Conservation (phyloP, 768 basidiomycete species). For the Gloeophyllum trabeum region DNA sequence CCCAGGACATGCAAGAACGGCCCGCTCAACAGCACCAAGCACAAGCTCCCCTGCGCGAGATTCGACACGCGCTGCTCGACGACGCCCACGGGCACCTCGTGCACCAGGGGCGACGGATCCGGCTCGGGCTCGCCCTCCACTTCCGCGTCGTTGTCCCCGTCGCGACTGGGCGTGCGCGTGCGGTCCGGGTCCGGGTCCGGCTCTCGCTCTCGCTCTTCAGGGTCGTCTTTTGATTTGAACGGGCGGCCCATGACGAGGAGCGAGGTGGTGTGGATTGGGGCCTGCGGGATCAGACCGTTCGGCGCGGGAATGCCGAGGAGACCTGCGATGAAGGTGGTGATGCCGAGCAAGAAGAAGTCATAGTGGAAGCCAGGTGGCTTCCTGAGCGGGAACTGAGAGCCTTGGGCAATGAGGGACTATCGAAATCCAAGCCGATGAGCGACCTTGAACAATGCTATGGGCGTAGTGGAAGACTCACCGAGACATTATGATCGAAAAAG, state of each 20-base stretch:
- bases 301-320: slow-evolving; percentile 82
- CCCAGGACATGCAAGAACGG: slow-evolving; percentile 75
- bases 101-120: slow-evolving; percentile 10
- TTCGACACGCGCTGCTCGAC: slow-evolving; percentile 94
- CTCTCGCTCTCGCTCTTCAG: slow-evolving; percentile 8
- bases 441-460: neutral
- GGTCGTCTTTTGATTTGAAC: slow-evolving; percentile 24
- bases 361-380: slow-evolving; percentile 85
- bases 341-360: slow-evolving; percentile 85
- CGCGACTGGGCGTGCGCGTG: no score
- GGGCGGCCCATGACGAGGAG: slow-evolving; percentile 55
- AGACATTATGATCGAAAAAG: slow-evolving; percentile 94
- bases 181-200: no score
- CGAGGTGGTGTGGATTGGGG: slow-evolving; percentile 86
- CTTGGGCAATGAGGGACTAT: slow-evolving; percentile 87
- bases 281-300: slow-evolving; percentile 77
- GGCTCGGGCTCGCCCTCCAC: neutral
- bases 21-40: slow-evolving; percentile 67
- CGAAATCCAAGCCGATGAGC: no score
- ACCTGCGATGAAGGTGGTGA: slow-evolving; percentile 83
- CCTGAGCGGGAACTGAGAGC: slow-evolving; percentile 77
- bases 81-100: slow-evolving; percentile 56
- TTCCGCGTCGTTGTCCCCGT: neutral
- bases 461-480: slow-evolving; percentile 50
- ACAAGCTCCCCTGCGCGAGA: slow-evolving; percentile 71